Evolutionary conservation across 192 early-diverging fungal species (phyloP).

Genomic region (Backusella psychrophila): DNA sequence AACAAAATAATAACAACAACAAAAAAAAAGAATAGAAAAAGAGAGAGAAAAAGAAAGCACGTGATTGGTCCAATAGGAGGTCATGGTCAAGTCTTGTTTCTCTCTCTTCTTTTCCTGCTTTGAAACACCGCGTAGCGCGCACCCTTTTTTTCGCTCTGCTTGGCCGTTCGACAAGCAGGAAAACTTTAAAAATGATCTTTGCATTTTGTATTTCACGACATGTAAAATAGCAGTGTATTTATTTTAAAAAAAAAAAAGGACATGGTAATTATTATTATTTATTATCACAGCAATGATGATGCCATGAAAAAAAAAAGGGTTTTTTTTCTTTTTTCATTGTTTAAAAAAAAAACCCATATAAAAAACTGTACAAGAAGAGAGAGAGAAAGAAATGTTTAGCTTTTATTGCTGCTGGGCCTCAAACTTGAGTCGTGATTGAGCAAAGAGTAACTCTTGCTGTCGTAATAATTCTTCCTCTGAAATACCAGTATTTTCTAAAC

Average conservation of each 20-base stretch:
- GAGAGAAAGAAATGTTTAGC: neutral
- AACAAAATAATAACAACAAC: neutral
- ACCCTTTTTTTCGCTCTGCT: neutral
- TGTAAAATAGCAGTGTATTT: neutral
- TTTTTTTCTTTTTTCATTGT: neutral
- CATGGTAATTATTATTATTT: neutral
- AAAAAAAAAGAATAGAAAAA: neutral
- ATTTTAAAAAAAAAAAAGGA: too few relatives aligned
- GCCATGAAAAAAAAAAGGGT: neutral
- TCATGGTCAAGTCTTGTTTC: neutral
- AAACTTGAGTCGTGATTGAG: constrained; percentile 75
- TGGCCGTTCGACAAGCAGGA: neutral
- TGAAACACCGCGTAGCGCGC: neutral
- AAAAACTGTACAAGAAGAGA: constrained; percentile 1
- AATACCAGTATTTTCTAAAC: constrained; percentile 77
- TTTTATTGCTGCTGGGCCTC: constrained; percentile 56
- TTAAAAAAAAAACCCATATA: neutral
- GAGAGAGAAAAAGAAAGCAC: neutral
- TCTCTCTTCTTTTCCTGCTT: neutral
- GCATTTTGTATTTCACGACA: neutral
- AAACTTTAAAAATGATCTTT: neutral
- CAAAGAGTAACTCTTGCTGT: constrained; percentile 88
- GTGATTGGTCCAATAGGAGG: neutral
- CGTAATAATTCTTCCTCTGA: constrained; percentile 81
- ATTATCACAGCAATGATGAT: neutral